These are phyloP conservation scores for Astrephomene gubernaculifera DNA, from an alignment of 139 green algal genomes.

Conservation along the genomic window DNA sequence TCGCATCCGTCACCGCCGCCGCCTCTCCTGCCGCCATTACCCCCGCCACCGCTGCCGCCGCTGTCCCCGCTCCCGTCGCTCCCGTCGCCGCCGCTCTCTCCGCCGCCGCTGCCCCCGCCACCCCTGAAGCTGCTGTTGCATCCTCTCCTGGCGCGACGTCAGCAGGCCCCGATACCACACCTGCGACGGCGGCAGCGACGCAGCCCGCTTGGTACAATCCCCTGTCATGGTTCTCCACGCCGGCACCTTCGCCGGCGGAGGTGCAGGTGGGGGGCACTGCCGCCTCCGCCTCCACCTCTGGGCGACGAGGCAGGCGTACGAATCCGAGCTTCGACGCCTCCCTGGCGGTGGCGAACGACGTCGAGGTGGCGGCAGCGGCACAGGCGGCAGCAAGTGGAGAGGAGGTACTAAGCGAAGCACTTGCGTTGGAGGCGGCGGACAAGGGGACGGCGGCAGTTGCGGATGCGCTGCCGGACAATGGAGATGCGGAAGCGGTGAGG, in stretches of 20 bases:
- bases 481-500: not conserved
- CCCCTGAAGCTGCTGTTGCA: not conserved
- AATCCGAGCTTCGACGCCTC: slow-evolving; percentile 31
- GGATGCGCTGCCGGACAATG: not conserved
- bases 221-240: slow-evolving; percentile 17
- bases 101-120: not conserved
- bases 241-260: too few species aligned
- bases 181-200: not conserved
- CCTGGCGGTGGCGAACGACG: not conserved
- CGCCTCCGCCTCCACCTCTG: too few species aligned
- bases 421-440: not conserved
- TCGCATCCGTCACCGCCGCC: not conserved
- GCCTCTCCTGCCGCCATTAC: not conserved
- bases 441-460: not conserved
- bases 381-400: not conserved
- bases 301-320: not conserved
- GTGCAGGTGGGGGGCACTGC: too few species aligned
- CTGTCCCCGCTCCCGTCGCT: not conserved
- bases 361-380: not conserved
- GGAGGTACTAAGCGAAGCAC: not conserved
- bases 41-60: not conserved
- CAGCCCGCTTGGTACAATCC: slow-evolving; percentile 24
- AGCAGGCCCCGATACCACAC: not conserved
- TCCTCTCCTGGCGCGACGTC: not conserved
- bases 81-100: not conserved